Conservation (phyloP, 495 filamentous ascomycete genomes). For the Pseudomonodictys pantanalensis region DNA sequence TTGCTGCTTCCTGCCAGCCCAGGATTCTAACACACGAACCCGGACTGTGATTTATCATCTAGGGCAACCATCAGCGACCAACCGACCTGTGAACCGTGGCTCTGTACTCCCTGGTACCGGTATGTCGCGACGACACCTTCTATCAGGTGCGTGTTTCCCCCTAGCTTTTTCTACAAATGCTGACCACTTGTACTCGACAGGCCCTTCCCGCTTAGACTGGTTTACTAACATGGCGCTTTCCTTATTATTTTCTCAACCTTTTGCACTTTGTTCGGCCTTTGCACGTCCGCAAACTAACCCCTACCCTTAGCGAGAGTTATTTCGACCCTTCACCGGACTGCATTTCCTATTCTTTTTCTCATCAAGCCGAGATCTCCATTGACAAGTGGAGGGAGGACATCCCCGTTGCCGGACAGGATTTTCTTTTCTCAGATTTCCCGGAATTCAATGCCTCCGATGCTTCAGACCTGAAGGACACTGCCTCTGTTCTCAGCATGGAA, state of each 20-base stretch:
- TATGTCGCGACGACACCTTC: too few species aligned
- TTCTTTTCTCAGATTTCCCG: constrained; percentile 19
- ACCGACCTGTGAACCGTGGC: too few species aligned
- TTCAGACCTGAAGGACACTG: constrained; percentile 23
- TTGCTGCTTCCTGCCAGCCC: too few species aligned
- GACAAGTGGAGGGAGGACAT: constrained; percentile 35
- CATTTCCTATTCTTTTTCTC: constrained; percentile 22
- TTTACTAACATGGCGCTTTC: constrained; percentile 29
- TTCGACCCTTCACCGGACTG: constrained; percentile 22
- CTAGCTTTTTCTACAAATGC: too few species aligned
- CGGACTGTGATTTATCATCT: too few species aligned
- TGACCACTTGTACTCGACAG: too few species aligned
- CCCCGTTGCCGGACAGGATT: constrained; percentile 19
- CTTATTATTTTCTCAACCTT: constrained; percentile 17
- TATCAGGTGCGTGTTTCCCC: too few species aligned
- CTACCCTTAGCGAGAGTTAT: constrained; percentile 28
- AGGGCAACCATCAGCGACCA: too few species aligned
- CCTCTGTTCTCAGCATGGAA: constrained; percentile 34
- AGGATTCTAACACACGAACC: not conserved
- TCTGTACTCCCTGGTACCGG: too few species aligned
- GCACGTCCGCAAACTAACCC: constrained; percentile 25
- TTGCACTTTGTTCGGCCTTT: constrained; percentile 1
- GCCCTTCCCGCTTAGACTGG: too few species aligned
- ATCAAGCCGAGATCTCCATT: constrained; percentile 27
- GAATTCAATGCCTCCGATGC: constrained; percentile 18